A percentile compares a stretch with the other conserved stretches of the same genome.
Conservation (phyloP, 2,329 filamentous ascomycete genomes). For the Geosmithia putterillii region DNA sequence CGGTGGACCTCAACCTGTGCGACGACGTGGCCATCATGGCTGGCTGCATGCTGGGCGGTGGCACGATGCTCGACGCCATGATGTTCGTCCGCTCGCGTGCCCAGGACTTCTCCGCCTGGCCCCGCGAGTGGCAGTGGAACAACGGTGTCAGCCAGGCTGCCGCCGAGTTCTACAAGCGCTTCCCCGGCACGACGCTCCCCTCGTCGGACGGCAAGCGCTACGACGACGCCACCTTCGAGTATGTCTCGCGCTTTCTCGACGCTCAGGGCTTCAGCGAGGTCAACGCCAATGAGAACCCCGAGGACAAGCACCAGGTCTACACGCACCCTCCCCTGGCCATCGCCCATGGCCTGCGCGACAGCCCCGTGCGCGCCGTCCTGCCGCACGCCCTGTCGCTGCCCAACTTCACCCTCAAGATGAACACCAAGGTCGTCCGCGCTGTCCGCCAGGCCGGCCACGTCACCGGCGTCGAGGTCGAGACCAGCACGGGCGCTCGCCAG, state of each 20-base stretch:
- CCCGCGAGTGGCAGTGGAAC: constrained; percentile 52
- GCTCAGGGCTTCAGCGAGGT: constrained; percentile 50
- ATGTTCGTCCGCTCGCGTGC: constrained; percentile 53
- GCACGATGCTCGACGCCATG: constrained; percentile 52
- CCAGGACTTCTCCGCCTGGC: constrained; percentile 62
- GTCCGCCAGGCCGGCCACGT: constrained; percentile 48
- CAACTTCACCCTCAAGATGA: constrained; percentile 54
- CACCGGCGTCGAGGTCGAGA: constrained; percentile 54
- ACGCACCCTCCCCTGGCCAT: constrained; percentile 55
- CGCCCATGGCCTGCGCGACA: constrained; percentile 51
- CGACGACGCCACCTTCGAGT: constrained; percentile 50
- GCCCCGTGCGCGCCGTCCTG: constrained; percentile 59
- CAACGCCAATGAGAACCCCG: constrained; percentile 43
- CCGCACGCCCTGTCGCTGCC: constrained; percentile 42
- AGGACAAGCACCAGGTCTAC: constrained; percentile 52
- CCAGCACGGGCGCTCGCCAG: constrained; percentile 34
- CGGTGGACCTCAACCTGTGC: constrained; percentile 28
- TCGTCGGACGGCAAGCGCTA: constrained; percentile 56
- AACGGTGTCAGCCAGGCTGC: constrained; percentile 39
- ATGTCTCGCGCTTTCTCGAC: constrained; percentile 45
- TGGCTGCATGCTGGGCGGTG: constrained; percentile 55
- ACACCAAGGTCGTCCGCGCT: constrained; percentile 53
- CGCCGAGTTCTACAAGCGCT: constrained; percentile 46
- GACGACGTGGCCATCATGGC: constrained; percentile 14
- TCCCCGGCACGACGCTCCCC: constrained; percentile 39